Conservation (phyloP, 106 monocot genomes). For the Dendrobium huoshanense region DNA sequence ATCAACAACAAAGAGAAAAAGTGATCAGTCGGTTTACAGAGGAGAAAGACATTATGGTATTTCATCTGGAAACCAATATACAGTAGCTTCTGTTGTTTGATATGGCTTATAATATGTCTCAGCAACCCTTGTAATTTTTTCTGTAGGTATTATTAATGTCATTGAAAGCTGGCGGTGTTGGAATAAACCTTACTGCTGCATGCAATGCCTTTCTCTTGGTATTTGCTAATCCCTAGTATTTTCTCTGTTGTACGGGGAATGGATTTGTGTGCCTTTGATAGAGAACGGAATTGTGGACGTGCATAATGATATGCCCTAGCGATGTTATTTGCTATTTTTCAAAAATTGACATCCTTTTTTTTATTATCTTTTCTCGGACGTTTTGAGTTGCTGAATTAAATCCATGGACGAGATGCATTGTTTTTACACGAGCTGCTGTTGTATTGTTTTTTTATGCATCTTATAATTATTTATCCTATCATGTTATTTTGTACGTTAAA, state of each 20-base stretch:
- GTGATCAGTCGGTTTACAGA: slow-evolving; percentile 74
- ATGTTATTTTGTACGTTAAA: background rate
- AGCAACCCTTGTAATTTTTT: background rate
- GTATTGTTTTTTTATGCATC: background rate
- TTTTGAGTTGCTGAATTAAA: background rate
- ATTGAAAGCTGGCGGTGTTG: slow-evolving; percentile 94
- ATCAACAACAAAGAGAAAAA: slow-evolving; percentile 78
- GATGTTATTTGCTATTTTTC: too few species aligned
- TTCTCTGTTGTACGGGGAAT: background rate
- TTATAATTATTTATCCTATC: background rate
- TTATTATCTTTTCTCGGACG: background rate
- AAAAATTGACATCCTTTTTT: background rate
- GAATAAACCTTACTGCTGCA: slow-evolving; percentile 95
- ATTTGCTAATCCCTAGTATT: slow-evolving; percentile 1
- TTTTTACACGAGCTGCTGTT: background rate
- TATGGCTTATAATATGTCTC: slow-evolving; percentile 3
- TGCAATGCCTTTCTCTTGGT: slow-evolving; percentile 95
- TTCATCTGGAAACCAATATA: slow-evolving; percentile 9
- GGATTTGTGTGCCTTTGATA: background rate
- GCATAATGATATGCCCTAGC: background rate
- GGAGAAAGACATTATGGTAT: slow-evolving; percentile 58
- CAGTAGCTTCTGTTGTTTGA: slow-evolving; percentile 2
- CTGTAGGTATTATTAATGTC: slow-evolving; percentile 85
- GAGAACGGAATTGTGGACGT: background rate
- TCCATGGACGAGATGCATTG: background rate